phyloP scores from a whole-genome alignment of 225 moss, liverwort and hornwort genomes.

The Sphagnum contortum region DNA sequence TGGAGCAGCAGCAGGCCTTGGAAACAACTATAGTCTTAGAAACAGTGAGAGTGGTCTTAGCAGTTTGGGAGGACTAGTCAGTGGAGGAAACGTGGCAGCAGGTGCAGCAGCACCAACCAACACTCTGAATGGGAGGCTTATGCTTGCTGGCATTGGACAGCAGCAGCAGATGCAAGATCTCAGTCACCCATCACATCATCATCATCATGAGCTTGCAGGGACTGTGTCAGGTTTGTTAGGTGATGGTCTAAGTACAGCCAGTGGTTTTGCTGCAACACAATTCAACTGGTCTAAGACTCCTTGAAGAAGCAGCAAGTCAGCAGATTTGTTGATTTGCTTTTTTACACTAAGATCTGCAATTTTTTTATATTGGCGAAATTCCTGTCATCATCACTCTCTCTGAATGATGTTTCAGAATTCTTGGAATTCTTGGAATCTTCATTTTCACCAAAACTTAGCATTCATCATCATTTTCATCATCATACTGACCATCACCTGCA shows the following conservation, averaged over 20 bases:
- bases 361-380: no score
- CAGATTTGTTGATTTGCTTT: no score
- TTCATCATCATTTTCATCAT: no score
- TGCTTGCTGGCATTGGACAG: slow-evolving; percentile 58
- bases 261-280: slow-evolving; percentile 69
- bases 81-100: slow-evolving; percentile 3
- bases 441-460: no score
- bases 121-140: slow-evolving; percentile 70
- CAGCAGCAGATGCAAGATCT: slow-evolving; percentile 37
- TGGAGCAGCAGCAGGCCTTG: slow-evolving; percentile 28
- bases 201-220: slow-evolving; percentile 65
- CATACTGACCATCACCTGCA: no score
- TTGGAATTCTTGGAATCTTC: no score
- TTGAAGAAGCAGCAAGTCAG: no score
- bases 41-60: slow-evolving; percentile 14
- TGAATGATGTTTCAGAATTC: no score
- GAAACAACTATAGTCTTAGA: slow-evolving; percentile 41
- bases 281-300: slow-evolving; percentile 41
- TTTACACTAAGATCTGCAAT: no score
- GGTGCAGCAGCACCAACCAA: slow-evolving; percentile 49
- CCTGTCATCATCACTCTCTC: no score
- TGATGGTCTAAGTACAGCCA: slow-evolving; percentile 62
- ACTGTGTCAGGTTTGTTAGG: slow-evolving; percentile 34
- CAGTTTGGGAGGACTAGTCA: slow-evolving; percentile 36
- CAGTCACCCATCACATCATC: slow-evolving; percentile 39